These are phyloP conservation scores for Musa schizocarpa DNA, from an alignment of 176 grass and related monocot genomes.

Conservation along the genomic window DNA sequence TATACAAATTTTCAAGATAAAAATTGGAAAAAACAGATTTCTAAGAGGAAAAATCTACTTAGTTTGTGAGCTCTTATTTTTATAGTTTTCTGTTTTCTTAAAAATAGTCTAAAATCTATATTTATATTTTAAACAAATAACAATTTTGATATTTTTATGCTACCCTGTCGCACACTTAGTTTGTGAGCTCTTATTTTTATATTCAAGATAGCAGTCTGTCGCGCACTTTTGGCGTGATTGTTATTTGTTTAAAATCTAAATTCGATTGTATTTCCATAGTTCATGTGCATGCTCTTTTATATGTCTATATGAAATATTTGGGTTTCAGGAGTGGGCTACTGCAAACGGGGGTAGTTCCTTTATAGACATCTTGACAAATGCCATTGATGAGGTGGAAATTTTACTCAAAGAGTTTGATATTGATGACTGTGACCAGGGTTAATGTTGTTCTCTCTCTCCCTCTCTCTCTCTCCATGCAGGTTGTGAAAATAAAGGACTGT, in stretches of 20 bases:
- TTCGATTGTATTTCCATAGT: neutral
- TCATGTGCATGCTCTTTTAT: neutral
- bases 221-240: no score
- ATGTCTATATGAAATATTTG: neutral
- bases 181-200: no score
- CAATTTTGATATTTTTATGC: no score
- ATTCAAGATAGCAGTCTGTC: no score
- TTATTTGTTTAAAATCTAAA: no score
- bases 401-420: neutral
- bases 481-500: slow-evolving; percentile 78
- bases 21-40: neutral
- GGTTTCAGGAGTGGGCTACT: slow-evolving; percentile 61
- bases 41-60: neutral
- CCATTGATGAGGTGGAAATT: slow-evolving; percentile 71
- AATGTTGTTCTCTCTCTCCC: neutral
- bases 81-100: no score
- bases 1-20: no score
- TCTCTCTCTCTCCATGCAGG: slow-evolving; percentile 27
- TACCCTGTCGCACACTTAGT: no score
- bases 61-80: no score
- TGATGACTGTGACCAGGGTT: neutral
- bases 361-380: slow-evolving; percentile 78
- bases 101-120: no score
- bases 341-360: slow-evolving; percentile 55
- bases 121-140: no score